A percentile compares a stretch with the other conserved stretches of the same genome.
These are phyloP conservation scores for Pyrenula aspistea DNA, from an alignment of 495 filamentous ascomycete genomes.

Conservation along the genomic window DNA sequence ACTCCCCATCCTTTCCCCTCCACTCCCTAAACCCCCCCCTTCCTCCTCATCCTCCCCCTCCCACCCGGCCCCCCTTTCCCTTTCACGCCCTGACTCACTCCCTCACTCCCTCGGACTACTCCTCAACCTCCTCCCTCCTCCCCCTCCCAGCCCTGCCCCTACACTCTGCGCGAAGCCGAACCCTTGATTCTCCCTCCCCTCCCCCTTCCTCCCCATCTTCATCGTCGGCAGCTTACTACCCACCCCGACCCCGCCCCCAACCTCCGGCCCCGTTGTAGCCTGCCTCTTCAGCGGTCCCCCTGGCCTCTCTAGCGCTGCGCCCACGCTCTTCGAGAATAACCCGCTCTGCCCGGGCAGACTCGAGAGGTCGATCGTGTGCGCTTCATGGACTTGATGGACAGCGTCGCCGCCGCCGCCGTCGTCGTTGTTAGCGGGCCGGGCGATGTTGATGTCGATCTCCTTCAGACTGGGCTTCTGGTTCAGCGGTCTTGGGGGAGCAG, in stretches of 20 bases:
- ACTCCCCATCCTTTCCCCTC: too few species aligned
- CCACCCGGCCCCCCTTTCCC: too few species aligned
- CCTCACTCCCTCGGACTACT: slow-evolving; percentile 11
- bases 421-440: slow-evolving; percentile 17
- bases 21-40: too few species aligned
- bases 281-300: slow-evolving; percentile 19
- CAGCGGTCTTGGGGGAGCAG: slow-evolving; percentile 9
- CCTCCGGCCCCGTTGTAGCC: slow-evolving; percentile 21
- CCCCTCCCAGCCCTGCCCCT: slow-evolving; percentile 9
- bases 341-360: slow-evolving; percentile 2
- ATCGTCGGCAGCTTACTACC: slow-evolving; percentile 15
- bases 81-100: too few species aligned
- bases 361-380: slow-evolving; percentile 7
- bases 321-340: neutral
- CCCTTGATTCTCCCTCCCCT: neutral
- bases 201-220: slow-evolving; percentile 4
- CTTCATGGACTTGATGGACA: slow-evolving; percentile 6
- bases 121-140: slow-evolving; percentile 13
- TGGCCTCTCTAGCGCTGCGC: slow-evolving; percentile 5
- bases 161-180: slow-evolving; percentile 8
- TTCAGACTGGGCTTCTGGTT: slow-evolving; percentile 35
- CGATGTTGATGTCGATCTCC: slow-evolving; percentile 44
- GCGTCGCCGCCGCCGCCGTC: slow-evolving; percentile 9
- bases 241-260: too few species aligned
- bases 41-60: neutral